These are phyloP conservation scores for Mangifera indica DNA, from an alignment of 345 rosid species.

Conservation along the genomic window DNA sequence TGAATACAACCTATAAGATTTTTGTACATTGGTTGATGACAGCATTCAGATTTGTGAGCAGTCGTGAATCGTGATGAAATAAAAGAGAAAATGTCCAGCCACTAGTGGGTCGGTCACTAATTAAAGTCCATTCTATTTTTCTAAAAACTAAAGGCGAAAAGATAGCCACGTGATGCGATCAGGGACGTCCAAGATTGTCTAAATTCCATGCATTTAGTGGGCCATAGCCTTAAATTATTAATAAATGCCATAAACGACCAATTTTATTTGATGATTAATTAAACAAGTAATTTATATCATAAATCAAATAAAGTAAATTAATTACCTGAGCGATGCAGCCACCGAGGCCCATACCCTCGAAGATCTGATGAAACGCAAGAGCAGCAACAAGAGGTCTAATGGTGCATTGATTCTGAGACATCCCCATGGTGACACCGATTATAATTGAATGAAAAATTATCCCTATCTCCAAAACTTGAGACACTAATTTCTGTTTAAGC, in stretches of 20 bases:
- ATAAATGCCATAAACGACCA: too few relatives aligned
- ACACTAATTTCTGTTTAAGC: conserved; percentile 77
- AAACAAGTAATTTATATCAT: neutral
- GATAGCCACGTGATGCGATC: neutral
- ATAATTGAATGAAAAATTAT: conserved; percentile 92
- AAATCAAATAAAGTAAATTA: neutral
- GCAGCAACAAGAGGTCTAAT: conserved; percentile 86
- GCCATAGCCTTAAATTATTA: neutral
- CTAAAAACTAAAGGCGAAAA: neutral
- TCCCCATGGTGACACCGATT: conserved; percentile 93
- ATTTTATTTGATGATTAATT: neutral
- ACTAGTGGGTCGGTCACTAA: neutral
- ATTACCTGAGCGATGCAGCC: conserved; percentile 98
- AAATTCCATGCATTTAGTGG: neutral
- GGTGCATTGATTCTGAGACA: conserved; percentile 93
- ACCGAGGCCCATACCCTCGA: conserved; percentile 96
- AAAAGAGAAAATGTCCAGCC: neutral
- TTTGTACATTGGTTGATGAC: too few relatives aligned
- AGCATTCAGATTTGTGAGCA: neutral
- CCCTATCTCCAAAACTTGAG: conserved; percentile 92
- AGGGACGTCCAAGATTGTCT: neutral
- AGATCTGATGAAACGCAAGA: conserved; percentile 88
- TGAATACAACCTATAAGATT: neutral
- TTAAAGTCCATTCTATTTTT: too few relatives aligned
- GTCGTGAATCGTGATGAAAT: neutral